A percentile compares a stretch with the other conserved stretches of the same genome.
These are phyloP conservation scores for Sungouiozyma intestinalis DNA, from an alignment of 805 yeast genomes.

Conservation along the genomic window DNA sequence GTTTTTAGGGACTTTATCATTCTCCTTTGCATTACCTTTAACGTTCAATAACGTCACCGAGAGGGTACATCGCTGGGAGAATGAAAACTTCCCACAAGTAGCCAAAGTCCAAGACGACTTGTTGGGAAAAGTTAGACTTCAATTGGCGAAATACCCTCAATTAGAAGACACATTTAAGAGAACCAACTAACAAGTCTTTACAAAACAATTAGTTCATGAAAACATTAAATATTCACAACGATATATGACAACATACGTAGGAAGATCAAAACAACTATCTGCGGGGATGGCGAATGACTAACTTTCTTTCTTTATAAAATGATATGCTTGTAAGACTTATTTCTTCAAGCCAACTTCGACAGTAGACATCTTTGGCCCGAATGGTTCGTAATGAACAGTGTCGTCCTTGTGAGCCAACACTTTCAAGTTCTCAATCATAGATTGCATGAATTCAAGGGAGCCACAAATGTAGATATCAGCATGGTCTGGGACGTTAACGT, in stretches of 20 bases:
- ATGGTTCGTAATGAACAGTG: constrained; percentile 25
- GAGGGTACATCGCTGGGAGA: constrained; percentile 41
- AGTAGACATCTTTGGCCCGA: constrained; percentile 29
- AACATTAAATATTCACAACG: neutral
- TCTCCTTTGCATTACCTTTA: constrained; percentile 45
- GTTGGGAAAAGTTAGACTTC: neutral
- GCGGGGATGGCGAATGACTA: neutral
- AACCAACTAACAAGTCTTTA: constrained; percentile 1
- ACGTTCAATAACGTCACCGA: constrained; percentile 42
- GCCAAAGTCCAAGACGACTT: constrained; percentile 17
- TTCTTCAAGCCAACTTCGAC: constrained; percentile 9
- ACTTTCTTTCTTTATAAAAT: neutral
- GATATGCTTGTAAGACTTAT: neutral
- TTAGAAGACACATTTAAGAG: constrained; percentile 2
- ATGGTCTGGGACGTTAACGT: constrained; percentile 17
- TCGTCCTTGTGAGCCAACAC: constrained; percentile 16
- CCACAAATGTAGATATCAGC: constrained; percentile 28
- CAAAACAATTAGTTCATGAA: neutral
- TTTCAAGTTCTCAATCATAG: constrained; percentile 16
- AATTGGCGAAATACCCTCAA: constrained; percentile 4
- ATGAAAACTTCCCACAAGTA: constrained; percentile 24
- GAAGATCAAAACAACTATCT: neutral
- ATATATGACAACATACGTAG: neutral
- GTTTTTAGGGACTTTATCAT: constrained; percentile 40
- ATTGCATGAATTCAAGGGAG: constrained; percentile 22